Base-by-base conservation (phyloP, 2,329 filamentous ascomycete species). In the Pyrenophora teres region DNA sequence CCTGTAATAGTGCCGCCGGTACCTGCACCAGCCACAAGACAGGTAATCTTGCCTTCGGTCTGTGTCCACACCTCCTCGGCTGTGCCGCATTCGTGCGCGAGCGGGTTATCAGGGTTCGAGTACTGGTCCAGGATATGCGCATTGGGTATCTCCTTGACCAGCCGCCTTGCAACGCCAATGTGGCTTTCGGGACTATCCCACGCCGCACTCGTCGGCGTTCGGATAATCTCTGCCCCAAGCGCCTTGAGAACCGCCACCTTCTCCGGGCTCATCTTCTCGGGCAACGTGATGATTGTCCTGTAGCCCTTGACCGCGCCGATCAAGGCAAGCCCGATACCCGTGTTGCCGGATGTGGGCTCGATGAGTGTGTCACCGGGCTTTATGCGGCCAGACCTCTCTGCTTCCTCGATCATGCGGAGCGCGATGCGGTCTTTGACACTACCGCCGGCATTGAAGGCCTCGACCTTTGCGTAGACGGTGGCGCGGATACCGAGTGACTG, bases 221-320 rank as follows among this genome's bases (percentile, higher is more conserved):
- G 88, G 74, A 99, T 97, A 76, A 99, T 97, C 70, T 95, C 97
- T 36, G 94, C 94, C 59, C 93, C 93, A 45, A 99, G 83, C 25
- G 94, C 93, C 65, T 92, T 89, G 56, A 99, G 83, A 23, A 99
- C 94, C 2, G 93, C 89, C 33, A 99, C 94, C 77, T 99, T 99
- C 77, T 99, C 94, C 40, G 92, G 89, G 1, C 92, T 97, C 94
- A 99, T 99, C 82, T 99, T 99, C 79, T 99, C 94, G 44, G 94
- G 94, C 39, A 99, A 85, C 9, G 94, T 99, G 75, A 99, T 99
- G 77, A 99, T 97, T 35, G 92, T 95, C 77, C 93, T 93, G 82
- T 97, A 99, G 62, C 92, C 93, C 80, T 97, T 97, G 69, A 99
- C 89, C 13, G 94, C 94, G 51, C 86, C 93, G 15, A 97, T 93